Percentiles rank a stretch among this genome's conserved stretches.
Conservation (phyloP, 2,329 filamentous ascomycete species). For the Microthyrium microscopicum region DNA sequence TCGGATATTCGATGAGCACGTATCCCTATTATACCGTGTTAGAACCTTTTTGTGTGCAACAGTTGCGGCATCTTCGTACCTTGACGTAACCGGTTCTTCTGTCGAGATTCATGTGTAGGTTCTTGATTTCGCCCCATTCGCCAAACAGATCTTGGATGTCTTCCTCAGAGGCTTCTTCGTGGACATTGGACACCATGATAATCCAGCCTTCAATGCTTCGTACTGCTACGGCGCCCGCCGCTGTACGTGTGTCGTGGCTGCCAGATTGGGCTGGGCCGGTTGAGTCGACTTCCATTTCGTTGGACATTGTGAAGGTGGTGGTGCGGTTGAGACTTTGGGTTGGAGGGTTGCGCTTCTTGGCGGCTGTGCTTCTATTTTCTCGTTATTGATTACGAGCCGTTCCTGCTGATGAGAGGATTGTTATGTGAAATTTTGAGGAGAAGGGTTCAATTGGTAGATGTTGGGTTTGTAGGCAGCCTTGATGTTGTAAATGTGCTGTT, state of each 20-base stretch:
- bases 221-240: slow-evolving; percentile 59
- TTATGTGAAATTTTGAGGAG: too few relatives aligned
- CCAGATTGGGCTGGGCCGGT: slow-evolving; percentile 29
- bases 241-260: slow-evolving; percentile 52
- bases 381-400: too few relatives aligned
- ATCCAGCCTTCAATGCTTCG: slow-evolving; percentile 86
- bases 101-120: slow-evolving; percentile 69
- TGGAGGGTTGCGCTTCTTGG: too few relatives aligned
- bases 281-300: slow-evolving; percentile 42
- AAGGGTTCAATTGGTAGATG: too few relatives aligned
- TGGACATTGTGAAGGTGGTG: slow-evolving; percentile 15
- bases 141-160: slow-evolving; percentile 66
- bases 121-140: slow-evolving; percentile 77
- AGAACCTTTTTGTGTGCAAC: background rate
- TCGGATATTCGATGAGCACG: slow-evolving; percentile 70
- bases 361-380: too few relatives aligned
- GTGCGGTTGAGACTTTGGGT: background rate
- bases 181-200: slow-evolving; percentile 69
- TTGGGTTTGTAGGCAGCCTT: too few relatives aligned
- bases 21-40: slow-evolving; percentile 44
- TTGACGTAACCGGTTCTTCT: slow-evolving; percentile 74
- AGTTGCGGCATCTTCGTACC: slow-evolving; percentile 28
- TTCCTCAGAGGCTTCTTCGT: slow-evolving; percentile 76
- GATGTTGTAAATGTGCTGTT: too few relatives aligned
- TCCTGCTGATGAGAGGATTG: too few relatives aligned